Percentiles rank a stretch among this genome's conserved stretches.
Conservation (phyloP, 805 yeast genomes). For the Dipodascus albidus region DNA sequence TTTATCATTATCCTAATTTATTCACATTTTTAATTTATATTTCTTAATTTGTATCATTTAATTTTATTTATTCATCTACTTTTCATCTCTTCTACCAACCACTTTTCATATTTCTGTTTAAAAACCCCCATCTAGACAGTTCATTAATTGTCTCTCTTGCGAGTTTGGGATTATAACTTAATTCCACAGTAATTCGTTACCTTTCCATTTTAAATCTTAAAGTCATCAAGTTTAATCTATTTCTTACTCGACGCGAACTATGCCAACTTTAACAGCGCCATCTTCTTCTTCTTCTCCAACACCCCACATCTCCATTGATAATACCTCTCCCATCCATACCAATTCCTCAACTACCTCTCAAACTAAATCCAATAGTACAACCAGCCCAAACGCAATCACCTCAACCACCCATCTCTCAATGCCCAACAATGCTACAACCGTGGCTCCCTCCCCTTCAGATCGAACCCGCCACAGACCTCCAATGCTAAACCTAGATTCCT, state of each 20-base stretch:
- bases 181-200: too few species aligned
- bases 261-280: neutral
- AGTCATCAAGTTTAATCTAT: neutral
- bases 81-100: too few species aligned
- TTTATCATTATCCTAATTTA: too few species aligned
- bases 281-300: neutral
- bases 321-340: neutral
- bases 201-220: too few species aligned
- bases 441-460: neutral
- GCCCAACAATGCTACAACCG: neutral
- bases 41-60: too few species aligned
- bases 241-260: neutral
- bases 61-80: too few species aligned
- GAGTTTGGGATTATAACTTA: too few species aligned
- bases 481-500: neutral
- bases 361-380: neutral
- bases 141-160: too few species aligned
- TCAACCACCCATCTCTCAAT: neutral
- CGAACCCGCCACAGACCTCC: constrained; percentile 1
- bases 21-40: too few species aligned
- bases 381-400: neutral
- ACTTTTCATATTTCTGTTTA: too few species aligned
- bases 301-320: neutral
- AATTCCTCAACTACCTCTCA: neutral
- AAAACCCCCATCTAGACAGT: too few species aligned